Evolutionary conservation across 2,329 filamentous ascomycete species (phyloP).

Genomic region (Periconia sp.): DNA sequence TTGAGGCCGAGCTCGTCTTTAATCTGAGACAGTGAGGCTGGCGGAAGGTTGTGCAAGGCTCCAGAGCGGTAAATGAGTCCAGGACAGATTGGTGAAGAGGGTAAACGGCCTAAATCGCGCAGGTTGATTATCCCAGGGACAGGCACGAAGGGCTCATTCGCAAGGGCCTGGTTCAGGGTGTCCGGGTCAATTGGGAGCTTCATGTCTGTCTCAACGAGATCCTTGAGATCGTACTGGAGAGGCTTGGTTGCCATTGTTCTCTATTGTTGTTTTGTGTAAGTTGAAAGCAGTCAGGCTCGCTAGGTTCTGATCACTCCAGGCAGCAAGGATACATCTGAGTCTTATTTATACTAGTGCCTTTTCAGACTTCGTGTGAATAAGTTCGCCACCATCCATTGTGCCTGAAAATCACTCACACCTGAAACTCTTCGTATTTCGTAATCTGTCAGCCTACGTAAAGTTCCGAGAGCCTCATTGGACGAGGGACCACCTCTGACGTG

Average conservation of each 20-base stretch:
- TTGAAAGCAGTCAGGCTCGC: no score
- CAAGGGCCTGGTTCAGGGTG: slow-evolving; percentile 7
- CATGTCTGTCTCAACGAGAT: slow-evolving; percentile 13
- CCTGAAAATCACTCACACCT: no score
- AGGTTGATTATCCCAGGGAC: slow-evolving; percentile 19
- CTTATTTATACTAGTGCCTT: no score
- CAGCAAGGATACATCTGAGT: no score
- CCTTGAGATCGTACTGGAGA: slow-evolving; percentile 1
- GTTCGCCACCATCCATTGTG: no score
- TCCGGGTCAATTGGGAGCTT: slow-evolving; percentile 1
- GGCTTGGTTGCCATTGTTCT: slow-evolving; percentile 5
- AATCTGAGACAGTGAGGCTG: slow-evolving; percentile 2
- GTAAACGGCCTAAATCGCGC: slow-evolving; percentile 16
- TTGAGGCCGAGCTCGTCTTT: slow-evolving; percentile 11
- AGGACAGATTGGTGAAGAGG: slow-evolving; percentile 6
- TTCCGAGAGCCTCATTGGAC: no score
- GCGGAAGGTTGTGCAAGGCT: slow-evolving; percentile 4
- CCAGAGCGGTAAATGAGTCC: slow-evolving; percentile 21
- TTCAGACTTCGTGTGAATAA: no score
- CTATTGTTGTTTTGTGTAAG: no score
- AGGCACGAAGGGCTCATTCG: slow-evolving; percentile 15
- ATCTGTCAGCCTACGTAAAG: no score
- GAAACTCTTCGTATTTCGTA: no score
- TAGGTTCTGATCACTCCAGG: no score
- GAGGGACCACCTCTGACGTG: slow-evolving; percentile 10